Evolutionary conservation across 371 early-diverging fungal genomes (phyloP), one percentile per base, ranked within the genome.

Genomic region (Actinomucor elegans): DNA sequence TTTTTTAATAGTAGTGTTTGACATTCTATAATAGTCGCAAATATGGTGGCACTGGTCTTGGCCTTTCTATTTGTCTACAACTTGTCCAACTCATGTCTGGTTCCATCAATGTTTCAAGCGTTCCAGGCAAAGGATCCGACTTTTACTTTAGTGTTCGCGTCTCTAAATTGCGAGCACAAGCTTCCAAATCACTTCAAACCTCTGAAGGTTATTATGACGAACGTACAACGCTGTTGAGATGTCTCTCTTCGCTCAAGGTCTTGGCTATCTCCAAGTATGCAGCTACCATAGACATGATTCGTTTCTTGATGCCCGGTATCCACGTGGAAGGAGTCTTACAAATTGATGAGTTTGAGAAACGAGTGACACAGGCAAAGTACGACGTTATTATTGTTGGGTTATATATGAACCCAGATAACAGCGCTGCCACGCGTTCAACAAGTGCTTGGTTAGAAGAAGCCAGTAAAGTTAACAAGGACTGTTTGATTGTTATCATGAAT

Each of bases 31-130:
- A 5, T 57, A 72, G 68, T 6, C 79, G 83, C 20, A 80, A 75
- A 54, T 84, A 80, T 52, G 84, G 84, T 29, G 86, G 86, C 3
- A 83, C 84, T 4, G 86, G 86, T 8, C 59, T 86, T 6, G 86
- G 86, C 0, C 62, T 86, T 5, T 73, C 77, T n/a, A 84, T 86
- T 31, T 79, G 80, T 52, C 57, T 77, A 6, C 75, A 78, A 42
- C 51, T 86, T 17, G 79, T 81, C 4, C 55, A 75, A 11, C 64
- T 79, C 3, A 81, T 84, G 85, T 59, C 76, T 32, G 86, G 85
- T 27, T 59, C 59, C 9, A 75, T 84, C 21, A 60, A 67, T 8
- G 85, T 84, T 1, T 66, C 71, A 1, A 79, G 80, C 6, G 71
- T 64, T n/a, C 76, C 80, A 28, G 79, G 71, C 8, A 50, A 73